phyloP scores from a whole-genome alignment of 768 basidiomycete genomes.

The Lactarius vividus region DNA sequence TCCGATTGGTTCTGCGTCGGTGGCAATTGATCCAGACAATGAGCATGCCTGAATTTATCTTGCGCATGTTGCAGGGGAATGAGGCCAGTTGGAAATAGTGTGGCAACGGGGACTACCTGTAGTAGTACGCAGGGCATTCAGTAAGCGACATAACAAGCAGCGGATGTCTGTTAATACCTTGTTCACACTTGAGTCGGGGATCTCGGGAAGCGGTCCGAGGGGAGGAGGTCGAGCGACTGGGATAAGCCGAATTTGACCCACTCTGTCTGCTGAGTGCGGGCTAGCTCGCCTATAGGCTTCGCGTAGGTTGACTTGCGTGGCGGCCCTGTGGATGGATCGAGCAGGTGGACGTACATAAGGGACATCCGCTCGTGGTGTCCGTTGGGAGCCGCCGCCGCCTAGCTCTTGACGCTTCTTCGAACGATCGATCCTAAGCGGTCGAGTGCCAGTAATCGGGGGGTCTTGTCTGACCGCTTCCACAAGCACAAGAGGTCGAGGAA shows the following conservation, averaged over 20 bases:
- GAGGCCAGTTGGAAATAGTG: conserved; percentile 14
- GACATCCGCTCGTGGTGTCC: neutral
- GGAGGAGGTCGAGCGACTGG: neutral
- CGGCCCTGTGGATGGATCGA: conserved; percentile 4
- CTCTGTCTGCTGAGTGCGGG: neutral
- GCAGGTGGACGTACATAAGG: neutral
- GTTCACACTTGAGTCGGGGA: neutral
- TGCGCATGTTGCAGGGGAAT: conserved; percentile 15
- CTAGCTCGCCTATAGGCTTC: conserved; percentile 4
- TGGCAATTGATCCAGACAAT: conserved; percentile 21
- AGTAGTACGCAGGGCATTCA: neutral
- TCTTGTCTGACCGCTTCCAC: neutral
- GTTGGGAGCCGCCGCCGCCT: neutral
- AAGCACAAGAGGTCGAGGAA: neutral
- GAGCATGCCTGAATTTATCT: conserved; percentile 24
- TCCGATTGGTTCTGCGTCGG: neutral
- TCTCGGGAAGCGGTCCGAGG: neutral
- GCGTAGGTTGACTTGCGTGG: conserved; percentile 17
- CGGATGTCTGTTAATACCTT: conserved; percentile 1
- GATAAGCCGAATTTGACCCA: neutral
- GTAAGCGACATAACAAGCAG: neutral
- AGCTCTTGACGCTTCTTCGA: conserved; percentile 1
- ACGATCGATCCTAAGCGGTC: conserved; percentile 17
- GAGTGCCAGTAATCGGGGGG: neutral
- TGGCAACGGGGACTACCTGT: conserved; percentile 13